Percentiles rank a stretch among this genome's conserved stretches.
phyloP scores from a whole-genome alignment of 116 monocot species.

The Zostera marina region DNA sequence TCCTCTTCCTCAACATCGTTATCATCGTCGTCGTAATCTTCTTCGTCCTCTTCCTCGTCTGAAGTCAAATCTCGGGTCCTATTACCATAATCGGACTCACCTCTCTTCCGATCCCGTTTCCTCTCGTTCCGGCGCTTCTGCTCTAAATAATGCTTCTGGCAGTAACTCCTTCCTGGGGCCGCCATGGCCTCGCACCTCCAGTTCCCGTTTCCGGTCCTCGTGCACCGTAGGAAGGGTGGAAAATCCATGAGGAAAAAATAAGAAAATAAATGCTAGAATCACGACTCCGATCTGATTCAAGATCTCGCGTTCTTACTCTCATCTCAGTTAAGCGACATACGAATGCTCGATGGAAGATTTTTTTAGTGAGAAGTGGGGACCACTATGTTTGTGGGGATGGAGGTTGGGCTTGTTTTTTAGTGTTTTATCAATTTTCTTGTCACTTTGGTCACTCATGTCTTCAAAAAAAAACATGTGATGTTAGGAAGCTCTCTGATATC shows the following conservation, averaged over 20 bases:
- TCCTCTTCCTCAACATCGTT: not conserved
- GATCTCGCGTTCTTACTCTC: too few species aligned
- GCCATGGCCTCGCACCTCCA: constrained; percentile 36
- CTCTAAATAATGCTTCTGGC: constrained; percentile 27
- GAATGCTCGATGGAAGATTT: too few species aligned
- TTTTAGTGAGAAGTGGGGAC: too few species aligned
- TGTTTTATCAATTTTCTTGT: too few species aligned
- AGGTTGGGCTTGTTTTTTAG: too few species aligned
- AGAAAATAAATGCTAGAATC: too few species aligned
- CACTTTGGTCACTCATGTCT: too few species aligned
- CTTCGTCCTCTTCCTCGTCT: constrained; percentile 6
- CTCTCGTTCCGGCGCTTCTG: constrained; percentile 23
- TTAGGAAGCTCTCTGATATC: too few species aligned
- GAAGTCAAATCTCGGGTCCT: not conserved
- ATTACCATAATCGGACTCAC: not conserved
- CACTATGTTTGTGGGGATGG: too few species aligned
- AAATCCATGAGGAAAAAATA: constrained; percentile 4
- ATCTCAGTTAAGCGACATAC: too few species aligned
- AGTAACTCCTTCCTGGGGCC: constrained; percentile 27
- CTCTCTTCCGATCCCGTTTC: constrained; percentile 15
- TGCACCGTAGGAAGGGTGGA: constrained; percentile 29
- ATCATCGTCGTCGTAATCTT: constrained; percentile 2
- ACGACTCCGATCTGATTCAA: too few species aligned
- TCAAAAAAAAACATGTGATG: too few species aligned
- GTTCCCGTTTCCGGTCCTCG: constrained; percentile 26